Evolutionary conservation across 2,329 filamentous ascomycete genomes (phyloP).

Genomic region (Phialophora macrospora): DNA sequence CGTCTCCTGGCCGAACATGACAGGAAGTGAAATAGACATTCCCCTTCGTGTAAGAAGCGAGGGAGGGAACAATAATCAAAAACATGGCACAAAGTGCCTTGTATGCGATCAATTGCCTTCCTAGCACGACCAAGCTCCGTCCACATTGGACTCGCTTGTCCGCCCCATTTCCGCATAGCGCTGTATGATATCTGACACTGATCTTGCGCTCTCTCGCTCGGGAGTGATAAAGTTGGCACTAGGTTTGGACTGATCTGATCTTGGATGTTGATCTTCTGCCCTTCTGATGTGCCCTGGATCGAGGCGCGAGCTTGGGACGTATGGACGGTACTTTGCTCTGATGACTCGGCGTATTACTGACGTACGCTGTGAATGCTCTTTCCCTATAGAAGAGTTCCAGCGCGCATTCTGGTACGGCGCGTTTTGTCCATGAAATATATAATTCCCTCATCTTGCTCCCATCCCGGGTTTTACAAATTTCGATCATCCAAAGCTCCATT

Average conservation of each 20-base stretch:
- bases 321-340: background rate
- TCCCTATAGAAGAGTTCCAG: background rate
- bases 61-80: background rate
- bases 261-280: background rate
- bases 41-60: background rate
- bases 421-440: background rate
- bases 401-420: background rate
- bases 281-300: background rate
- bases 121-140: background rate
- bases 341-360: background rate
- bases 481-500: background rate
- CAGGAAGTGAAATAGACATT: constrained; percentile 8
- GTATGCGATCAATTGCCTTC: background rate
- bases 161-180: background rate
- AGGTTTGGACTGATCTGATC: background rate
- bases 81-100: background rate
- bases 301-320: too few relatives aligned
- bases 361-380: background rate
- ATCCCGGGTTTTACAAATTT: background rate
- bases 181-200: background rate
- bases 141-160: background rate
- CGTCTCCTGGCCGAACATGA: constrained; percentile 57
- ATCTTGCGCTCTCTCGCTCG: background rate
- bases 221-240: background rate
- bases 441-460: background rate